Base-by-base conservation (phyloP, 768 basidiomycete species). In the Tulasnella calospora region DNA sequence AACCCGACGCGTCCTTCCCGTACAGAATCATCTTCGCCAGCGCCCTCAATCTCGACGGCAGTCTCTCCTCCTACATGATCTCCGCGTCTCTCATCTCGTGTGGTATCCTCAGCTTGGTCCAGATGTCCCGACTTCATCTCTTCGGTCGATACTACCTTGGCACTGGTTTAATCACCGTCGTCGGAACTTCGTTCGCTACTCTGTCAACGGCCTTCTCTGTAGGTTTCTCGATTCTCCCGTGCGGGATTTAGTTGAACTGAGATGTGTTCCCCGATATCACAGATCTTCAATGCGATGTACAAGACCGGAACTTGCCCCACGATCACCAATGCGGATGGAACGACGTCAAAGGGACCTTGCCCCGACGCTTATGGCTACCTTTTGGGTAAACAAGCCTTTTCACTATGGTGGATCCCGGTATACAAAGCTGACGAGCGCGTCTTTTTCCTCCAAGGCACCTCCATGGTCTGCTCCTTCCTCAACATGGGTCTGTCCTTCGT, bases 291-390 rank as follows among this genome's bases (percentile, higher is more conserved):
- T 80, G 87, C 90, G 3, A 90, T 94, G 89, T 95, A 96, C 84
- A 87, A 84, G 1, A 89, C 93, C 78, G 94, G 94, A 1, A 94
- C 91, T 2, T 96, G 94, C 83, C 87, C 92, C 0, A 89, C 88
- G 0, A 87, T 86, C 2, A 87, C 86, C 0, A 85, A 84, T 15
- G 83, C 88, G 0, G 89, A 92, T 80, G 94, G 94, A 0, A 88
- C 87, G 0, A 83, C 89, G 23, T 88, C 88, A 17, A 87, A 89
- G 9, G 87, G 86, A 0, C 82, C 92, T 12, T 95, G 93, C 83
- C 93, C 92, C 0, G 92, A 94, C 76, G 93, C 93, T 0, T 95
- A 92, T 81, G 93, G 94, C 33, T 91, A 88, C 85, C 85, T 94
- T 4, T 87, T 94, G 38, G 92, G 93, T 89, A 81, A 67, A 85